phyloP scores from a whole-genome alignment of 1,284 basidiomycete genomes.

The Irpex sp. region DNA sequence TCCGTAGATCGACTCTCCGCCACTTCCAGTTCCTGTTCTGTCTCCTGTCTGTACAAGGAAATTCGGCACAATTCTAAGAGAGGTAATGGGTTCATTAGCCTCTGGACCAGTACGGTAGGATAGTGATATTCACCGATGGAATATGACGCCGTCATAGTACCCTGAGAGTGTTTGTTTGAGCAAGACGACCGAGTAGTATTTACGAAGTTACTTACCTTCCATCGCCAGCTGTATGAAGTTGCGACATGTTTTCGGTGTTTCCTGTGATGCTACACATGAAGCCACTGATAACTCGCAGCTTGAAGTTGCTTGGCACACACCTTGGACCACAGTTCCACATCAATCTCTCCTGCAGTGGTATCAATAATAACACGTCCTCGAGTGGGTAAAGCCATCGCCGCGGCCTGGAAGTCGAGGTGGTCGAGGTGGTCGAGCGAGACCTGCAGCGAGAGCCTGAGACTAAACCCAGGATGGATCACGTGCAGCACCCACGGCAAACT shows the following conservation, averaged over 20 bases:
- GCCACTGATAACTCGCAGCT: background rate
- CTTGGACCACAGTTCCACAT: conserved; percentile 94
- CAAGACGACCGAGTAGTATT: no score
- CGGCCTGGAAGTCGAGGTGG: background rate
- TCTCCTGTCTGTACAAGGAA: conserved; percentile 98
- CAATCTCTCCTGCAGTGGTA: conserved; percentile 89
- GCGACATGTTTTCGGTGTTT: conserved; percentile 90
- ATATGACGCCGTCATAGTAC: conserved; percentile 94
- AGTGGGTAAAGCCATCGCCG: conserved; percentile 71
- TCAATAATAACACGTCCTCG: conserved; percentile 85
- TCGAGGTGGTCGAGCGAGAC: background rate
- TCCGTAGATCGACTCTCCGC: conserved; percentile 91
- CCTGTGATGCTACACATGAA: conserved; percentile 37
- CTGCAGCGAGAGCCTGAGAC: background rate
- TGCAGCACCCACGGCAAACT: background rate
- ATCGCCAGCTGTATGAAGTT: conserved; percentile 90
- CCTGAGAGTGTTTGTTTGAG: conserved; percentile 41
- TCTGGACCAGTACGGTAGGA: background rate
- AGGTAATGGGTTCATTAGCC: conserved; percentile 4
- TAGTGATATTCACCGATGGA: conserved; percentile 73
- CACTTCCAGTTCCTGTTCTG: conserved; percentile 84
- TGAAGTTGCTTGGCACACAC: conserved; percentile 31
- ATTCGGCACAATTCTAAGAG: conserved; percentile 67
- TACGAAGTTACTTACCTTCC: conserved; percentile 58
- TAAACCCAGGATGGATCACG: background rate